Evolutionary conservation across 2,329 filamentous ascomycete species (phyloP), one percentile per base, ranked within the genome.

Genomic region (Fusarium tupiense): DNA sequence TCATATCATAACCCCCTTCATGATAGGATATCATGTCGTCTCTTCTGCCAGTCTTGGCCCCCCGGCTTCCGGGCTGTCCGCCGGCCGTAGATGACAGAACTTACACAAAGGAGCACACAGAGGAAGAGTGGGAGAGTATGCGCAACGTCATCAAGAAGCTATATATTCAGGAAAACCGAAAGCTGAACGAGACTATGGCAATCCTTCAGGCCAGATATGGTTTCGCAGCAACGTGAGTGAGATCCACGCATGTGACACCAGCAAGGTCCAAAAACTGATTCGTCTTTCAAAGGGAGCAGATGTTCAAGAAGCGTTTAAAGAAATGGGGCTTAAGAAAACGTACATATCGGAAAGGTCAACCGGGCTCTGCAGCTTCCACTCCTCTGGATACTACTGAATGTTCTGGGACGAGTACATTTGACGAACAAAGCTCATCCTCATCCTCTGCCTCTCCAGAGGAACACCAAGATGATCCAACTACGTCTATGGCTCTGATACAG

Each of bases 301-400:
- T 83, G 81, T 83, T 82, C 61, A 83, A 83, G 65, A 83, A 83
- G 69, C 78, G 82, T 38, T 72, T 83, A 50, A 82, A 81, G 72
- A 83, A 83, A 69, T 83, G 82, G 82, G 81, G 82, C 57, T 67
- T 83, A 29, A 80, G 82, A 60, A 83, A 83, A 62, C 78, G 81
- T 43, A 75, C 76, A 61, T 83, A 83, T 69, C 78, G 81, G 50
- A 82, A 80, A 69, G 76, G 77, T 38, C 71, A 69, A 47, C 41
- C 69, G 17, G 71, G 61, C 33, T 74, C 76, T 35, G 64, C 64
- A 19, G 70, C 71, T 64, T 77, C 77, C 16, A 77, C 76, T 33
- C 73, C 77, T n/a, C 33, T 60, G 57, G 64, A 60, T 40, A 50
- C 61, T 40, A 43, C 68, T 56, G 71, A 74, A 49, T 65, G 54